Evolutionary conservation across 169 alveolate species (phyloP), one percentile per base, ranked within the genome.

Genomic region (Cryptosporidium viatorum): DNA sequence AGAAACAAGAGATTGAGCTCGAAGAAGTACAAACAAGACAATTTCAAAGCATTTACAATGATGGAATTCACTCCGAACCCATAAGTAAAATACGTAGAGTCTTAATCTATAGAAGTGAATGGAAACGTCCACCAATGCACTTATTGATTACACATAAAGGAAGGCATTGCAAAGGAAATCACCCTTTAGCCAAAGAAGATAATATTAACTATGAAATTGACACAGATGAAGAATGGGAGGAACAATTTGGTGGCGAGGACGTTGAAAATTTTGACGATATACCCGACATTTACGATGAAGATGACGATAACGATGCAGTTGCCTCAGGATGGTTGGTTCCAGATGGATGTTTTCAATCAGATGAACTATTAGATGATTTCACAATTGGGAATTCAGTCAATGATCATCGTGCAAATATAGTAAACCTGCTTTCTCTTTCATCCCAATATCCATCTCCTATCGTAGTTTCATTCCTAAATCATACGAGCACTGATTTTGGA

Each of bases 181-280:
- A 65, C 21, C 89, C 89, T 21, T 12, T 80, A n/a, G 89, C 75
- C 5, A 59, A 65, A 62, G 89, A 80, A 41, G 89, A 80, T 7
- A 74, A 62, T 29, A 80, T 80, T 29, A 50, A 80, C 21, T 80
- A 80, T 39, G 89, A 62, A 39, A 65, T 80, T 41, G 89, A 80
- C 18, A 80, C 89, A 26, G 89, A 80, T 80, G 89, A 80, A 29
- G 89, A 80, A 23, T 80, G 89, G 89, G 89, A 80, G 65, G 89
- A 80, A 31, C 89, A 80, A 37, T 80, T 62, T 33, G 89, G 89
- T 31, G 89, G 89, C 10, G 89, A 80, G 45, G 89, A 80, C 16
- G 89, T 80, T 23, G 89, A 80, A 21, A 52, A 80, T 43, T 7
- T 80, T 62, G 89, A 80, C 9, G 89, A 80, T 60, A 59, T 50